Evolutionary conservation across 345 rosid genomes (phyloP).

Genomic region (Euphorbia peplus): DNA sequence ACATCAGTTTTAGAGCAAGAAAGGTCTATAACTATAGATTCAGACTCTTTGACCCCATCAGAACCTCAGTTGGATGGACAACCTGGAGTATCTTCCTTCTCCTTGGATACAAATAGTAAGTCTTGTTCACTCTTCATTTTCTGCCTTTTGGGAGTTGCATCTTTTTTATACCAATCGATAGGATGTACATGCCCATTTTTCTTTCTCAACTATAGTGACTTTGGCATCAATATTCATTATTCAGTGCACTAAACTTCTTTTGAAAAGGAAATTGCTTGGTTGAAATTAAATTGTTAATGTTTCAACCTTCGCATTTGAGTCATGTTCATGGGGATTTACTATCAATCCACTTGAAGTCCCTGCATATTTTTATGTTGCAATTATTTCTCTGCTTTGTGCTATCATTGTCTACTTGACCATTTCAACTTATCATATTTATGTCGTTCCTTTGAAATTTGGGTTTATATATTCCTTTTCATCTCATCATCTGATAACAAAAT

Average conservation of each 20-base stretch:
- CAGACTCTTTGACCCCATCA: constrained; percentile 20
- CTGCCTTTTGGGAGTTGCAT: neutral
- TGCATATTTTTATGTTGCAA: neutral
- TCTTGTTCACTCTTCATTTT: neutral
- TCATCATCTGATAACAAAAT: neutral
- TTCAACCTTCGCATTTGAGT: neutral
- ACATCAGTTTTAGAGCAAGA: constrained; percentile 29
- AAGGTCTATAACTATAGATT: constrained; percentile 28
- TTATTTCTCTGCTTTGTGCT: neutral
- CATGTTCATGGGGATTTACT: neutral
- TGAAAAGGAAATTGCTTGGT: neutral
- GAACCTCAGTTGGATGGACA: constrained; percentile 25
- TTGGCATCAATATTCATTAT: neutral
- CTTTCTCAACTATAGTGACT: neutral
- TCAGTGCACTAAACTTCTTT: neutral
- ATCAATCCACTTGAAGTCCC: neutral
- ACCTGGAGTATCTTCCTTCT: constrained; percentile 21
- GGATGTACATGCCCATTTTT: neutral
- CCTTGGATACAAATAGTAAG: constrained; percentile 39
- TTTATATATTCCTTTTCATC: neutral
- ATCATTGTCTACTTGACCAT: neutral
- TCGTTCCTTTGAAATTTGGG: neutral
- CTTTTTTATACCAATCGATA: neutral
- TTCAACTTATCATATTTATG: neutral
- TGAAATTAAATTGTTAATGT: neutral